Base-by-base conservation (phyloP, 78 protist species). In the Bigelowiella natans region DNA sequence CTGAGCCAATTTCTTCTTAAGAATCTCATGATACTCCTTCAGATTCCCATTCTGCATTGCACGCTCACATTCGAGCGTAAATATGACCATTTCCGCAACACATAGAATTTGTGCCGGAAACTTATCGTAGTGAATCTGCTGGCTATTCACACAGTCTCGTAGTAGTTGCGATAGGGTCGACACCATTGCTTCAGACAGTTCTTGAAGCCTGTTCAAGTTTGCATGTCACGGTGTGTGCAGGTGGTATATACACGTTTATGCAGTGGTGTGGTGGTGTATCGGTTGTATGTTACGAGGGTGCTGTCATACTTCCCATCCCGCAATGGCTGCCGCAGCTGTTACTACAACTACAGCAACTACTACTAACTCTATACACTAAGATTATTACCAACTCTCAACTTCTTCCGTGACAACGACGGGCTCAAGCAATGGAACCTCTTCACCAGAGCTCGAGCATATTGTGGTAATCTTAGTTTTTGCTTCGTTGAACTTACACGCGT, bases 371-470 rank as follows among this genome's bases (percentile, higher is more conserved):
- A 26, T 31, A 7, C 91, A 40, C 18, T 95, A 93, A 11, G 1
- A 28, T 0, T 3, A 0, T 83, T 95, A 89, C 96, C 96, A 95
- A 26, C 1, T 82, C 89, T 95, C 97, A 31, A 96, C 97, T 2
- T 39, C 28, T 0, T 88, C 93, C 11, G 92, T 87, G 88, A 96
- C 38, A 1, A 0, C 38, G 31, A 96, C 95, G 18, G 94, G 91
- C 31, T 29, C 1, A 34, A 0, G 0, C 83, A 96, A 91, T 11
- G 88, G 88, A 2, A 96, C 97, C 18, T 29, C 38, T 92, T 95
- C 95, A 29, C 95, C 95, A 31, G 89, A 94, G 2, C 73, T 51
- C 11, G 91, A 83, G 40, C 85, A 31, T 84, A 95, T 92, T 37
- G 91, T 88, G 0, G n/a, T n/a, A 40, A 73, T 38, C 36, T 0